phyloP scores from a whole-genome alignment of 2,329 filamentous ascomycete genomes.

The Colletotrichum orbiculare region DNA sequence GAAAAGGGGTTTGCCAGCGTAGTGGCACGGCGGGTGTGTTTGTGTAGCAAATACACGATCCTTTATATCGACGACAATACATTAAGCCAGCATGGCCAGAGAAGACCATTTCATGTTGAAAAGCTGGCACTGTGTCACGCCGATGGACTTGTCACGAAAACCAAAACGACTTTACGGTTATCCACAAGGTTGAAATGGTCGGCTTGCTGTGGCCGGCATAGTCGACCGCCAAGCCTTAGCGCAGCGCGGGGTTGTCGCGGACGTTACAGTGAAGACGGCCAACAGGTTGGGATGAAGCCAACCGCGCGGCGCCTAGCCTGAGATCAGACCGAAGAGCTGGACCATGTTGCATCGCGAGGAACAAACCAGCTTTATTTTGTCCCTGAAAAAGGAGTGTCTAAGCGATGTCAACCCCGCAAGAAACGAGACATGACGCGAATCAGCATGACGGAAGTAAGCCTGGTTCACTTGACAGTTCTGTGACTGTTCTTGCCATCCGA shows the following conservation, averaged over 20 bases:
- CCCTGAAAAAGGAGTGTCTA: too few species aligned
- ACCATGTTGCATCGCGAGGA: conserved; percentile 4
- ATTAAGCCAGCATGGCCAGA: too few species aligned
- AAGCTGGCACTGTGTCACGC: conserved; percentile 19
- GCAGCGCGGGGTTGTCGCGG: background rate
- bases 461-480: too few species aligned
- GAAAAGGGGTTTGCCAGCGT: too few species aligned
- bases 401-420: too few species aligned
- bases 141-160: conserved; percentile 7
- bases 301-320: conserved; percentile 1
- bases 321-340: background rate
- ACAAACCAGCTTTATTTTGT: background rate
- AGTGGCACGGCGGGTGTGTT: too few species aligned
- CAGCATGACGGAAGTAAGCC: too few species aligned
- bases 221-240: conserved; percentile 12
- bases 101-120: background rate
- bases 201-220: background rate
- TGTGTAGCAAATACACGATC: too few species aligned
- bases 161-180: background rate
- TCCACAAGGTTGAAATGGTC: background rate
- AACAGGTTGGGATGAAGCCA: conserved; percentile 3
- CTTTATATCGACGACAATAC: too few species aligned
- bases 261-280: background rate
- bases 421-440: too few species aligned
- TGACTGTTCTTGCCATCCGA: too few species aligned